phyloP scores from a whole-genome alignment of 2,329 filamentous ascomycete species.

The Talaromyces sp. region DNA sequence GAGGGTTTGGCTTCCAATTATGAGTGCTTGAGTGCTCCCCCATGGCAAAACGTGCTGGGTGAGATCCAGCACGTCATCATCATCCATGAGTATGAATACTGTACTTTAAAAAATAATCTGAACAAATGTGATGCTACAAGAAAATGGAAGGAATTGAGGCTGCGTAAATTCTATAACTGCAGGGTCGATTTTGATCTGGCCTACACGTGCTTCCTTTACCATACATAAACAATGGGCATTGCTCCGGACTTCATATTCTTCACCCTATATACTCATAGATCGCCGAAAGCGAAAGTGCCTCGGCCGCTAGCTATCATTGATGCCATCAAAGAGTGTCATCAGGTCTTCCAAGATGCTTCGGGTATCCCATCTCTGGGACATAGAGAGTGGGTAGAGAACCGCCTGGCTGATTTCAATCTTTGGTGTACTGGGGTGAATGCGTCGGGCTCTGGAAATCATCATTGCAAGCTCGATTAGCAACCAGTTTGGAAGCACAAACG shows the following conservation, averaged over 20 bases:
- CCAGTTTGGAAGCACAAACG: conserved; percentile 7
- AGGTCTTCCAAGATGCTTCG: background rate
- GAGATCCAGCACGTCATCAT: background rate
- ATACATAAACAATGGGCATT: background rate
- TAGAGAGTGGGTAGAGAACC: conserved; percentile 21
- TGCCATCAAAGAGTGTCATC: background rate
- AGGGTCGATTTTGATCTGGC: background rate
- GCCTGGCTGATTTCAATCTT: conserved; percentile 21
- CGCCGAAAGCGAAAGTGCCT: background rate
- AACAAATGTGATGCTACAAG: no score
- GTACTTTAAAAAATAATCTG: no score
- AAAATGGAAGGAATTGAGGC: background rate
- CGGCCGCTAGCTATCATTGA: background rate
- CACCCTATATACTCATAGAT: background rate
- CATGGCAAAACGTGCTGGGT: conserved; percentile 4
- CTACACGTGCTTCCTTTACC: background rate
- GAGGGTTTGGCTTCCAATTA: background rate
- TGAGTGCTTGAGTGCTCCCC: conserved; percentile 2
- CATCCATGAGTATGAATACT: background rate
- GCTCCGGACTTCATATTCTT: no score
- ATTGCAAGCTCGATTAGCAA: conserved; percentile 11
- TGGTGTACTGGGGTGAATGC: conserved; percentile 17
- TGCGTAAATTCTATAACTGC: background rate
- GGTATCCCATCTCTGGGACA: background rate
- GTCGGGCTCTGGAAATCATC: conserved; percentile 10